A percentile compares a stretch with the other conserved stretches of the same genome.
Evolutionary conservation across 306 rosid genomes (phyloP).

Genomic region (Betula pendula): DNA sequence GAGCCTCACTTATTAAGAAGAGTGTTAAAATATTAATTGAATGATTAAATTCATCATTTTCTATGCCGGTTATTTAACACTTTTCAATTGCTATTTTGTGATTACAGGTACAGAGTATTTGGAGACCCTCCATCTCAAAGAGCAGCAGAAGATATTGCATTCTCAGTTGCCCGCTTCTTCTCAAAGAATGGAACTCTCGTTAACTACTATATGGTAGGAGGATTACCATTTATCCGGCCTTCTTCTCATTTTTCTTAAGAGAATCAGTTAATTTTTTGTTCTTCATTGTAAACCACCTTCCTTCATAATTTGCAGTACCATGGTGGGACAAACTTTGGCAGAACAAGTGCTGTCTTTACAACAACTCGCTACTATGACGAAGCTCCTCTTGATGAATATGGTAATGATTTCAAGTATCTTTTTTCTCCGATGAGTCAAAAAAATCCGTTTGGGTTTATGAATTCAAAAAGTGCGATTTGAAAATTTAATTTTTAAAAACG

Average conservation of each 20-base stretch:
- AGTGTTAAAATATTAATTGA: too few species aligned
- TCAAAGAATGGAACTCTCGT: conserved; percentile 69
- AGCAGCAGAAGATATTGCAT: conserved; percentile 91
- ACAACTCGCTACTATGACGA: conserved; percentile 87
- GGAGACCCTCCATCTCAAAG: conserved; percentile 82
- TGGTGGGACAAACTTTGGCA: conserved; percentile 90
- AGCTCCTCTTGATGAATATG: conserved; percentile 92
- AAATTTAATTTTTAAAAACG: too few species aligned
- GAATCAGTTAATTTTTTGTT: conserved; percentile 6
- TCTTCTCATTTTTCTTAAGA: background rate
- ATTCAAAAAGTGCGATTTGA: too few species aligned
- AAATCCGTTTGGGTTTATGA: too few species aligned
- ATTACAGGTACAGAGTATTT: conserved; percentile 66
- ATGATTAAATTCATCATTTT: too few species aligned
- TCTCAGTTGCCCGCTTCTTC: conserved; percentile 77
- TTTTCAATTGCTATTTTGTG: conserved; percentile 23
- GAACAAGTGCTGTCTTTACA: conserved; percentile 69
- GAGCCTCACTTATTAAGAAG: too few species aligned
- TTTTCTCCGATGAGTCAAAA: background rate
- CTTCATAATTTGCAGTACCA: conserved; percentile 60
- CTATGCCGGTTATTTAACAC: too few species aligned
- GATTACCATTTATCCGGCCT: background rate
- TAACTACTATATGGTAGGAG: conserved; percentile 88
- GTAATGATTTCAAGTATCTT: conserved; percentile 19
- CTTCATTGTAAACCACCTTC: background rate